Percentiles rank a stretch among this genome's conserved stretches.
These are phyloP conservation scores for Nitzschia sp. DNA, from an alignment of 108 stramenopile species.

Conservation along the genomic window DNA sequence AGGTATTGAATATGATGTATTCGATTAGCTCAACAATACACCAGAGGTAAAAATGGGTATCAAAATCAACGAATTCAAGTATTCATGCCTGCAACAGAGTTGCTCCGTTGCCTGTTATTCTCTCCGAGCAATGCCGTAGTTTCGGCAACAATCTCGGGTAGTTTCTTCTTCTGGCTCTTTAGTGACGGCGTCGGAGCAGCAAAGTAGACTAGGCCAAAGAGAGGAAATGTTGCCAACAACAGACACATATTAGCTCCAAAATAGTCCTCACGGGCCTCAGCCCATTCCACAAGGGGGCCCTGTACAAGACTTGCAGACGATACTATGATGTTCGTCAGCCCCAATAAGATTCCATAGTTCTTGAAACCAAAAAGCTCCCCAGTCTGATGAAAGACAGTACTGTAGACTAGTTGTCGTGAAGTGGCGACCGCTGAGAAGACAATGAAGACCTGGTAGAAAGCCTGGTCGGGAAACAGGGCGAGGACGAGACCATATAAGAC, in stretches of 20 bases:
- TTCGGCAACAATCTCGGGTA: not conserved
- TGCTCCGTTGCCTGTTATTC: not conserved
- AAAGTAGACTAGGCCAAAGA: slow-evolving; percentile 15
- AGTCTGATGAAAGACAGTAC: slow-evolving; percentile 33
- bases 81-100: too few relatives aligned
- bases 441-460: slow-evolving; percentile 18
- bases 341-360: slow-evolving; percentile 36
- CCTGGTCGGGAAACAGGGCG: slow-evolving; percentile 14
- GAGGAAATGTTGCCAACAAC: slow-evolving; percentile 16
- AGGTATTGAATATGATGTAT: too few relatives aligned
- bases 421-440: slow-evolving; percentile 41
- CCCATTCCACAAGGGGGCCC: slow-evolving; percentile 14
- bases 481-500: slow-evolving; percentile 36
- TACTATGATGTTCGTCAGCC: slow-evolving; percentile 31
- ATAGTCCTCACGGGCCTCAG: slow-evolving; percentile 17
- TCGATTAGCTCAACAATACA: too few relatives aligned
- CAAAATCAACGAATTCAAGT: too few relatives aligned
- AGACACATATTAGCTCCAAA: slow-evolving; percentile 12
- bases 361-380: slow-evolving; percentile 33
- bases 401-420: slow-evolving; percentile 51
- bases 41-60: too few relatives aligned
- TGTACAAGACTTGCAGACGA: slow-evolving; percentile 7
- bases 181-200: not conserved
- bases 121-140: not conserved
- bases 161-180: not conserved